Conservation (phyloP, 257 asterid genomes). For the Parsonsia alboflavescens region DNA sequence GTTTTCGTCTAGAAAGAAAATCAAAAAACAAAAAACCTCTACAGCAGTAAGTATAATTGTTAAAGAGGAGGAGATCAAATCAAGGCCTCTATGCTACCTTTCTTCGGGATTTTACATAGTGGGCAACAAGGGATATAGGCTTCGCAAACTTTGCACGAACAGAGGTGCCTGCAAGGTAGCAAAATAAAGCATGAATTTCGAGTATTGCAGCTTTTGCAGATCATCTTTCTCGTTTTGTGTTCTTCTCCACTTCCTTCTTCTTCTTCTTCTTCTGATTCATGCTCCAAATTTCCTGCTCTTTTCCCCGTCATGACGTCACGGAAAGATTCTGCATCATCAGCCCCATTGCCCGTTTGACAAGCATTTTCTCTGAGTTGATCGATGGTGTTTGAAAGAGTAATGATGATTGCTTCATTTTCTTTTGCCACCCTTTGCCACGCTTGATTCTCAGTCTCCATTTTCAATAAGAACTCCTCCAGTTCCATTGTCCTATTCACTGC, state of each 20-base stretch:
- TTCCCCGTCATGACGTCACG: conserved; percentile 20
- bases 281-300: neutral
- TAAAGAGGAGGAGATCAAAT: conserved; percentile 22
- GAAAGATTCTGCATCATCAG: conserved; percentile 62
- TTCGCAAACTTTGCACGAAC: conserved; percentile 58
- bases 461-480: conserved; percentile 35
- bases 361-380: conserved; percentile 44
- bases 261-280: neutral
- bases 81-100: conserved; percentile 53
- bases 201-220: conserved; percentile 49
- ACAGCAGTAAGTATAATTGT: neutral
- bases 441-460: conserved; percentile 47
- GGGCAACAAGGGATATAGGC: conserved; percentile 62
- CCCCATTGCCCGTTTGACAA: conserved; percentile 21
- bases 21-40: no score
- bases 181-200: conserved; percentile 51
- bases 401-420: conserved; percentile 45
- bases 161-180: conserved; percentile 80
- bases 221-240: conserved; percentile 19
- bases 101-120: conserved; percentile 49
- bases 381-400: conserved; percentile 44
- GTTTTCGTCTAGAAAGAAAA: neutral
- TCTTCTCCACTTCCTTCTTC: neutral
- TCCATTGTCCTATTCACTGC: conserved; percentile 40
- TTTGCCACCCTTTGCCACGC: conserved; percentile 54